These are phyloP conservation scores for Excoecaria cochinchinensis DNA, from an alignment of 345 rosid species.

Conservation along the genomic window DNA sequence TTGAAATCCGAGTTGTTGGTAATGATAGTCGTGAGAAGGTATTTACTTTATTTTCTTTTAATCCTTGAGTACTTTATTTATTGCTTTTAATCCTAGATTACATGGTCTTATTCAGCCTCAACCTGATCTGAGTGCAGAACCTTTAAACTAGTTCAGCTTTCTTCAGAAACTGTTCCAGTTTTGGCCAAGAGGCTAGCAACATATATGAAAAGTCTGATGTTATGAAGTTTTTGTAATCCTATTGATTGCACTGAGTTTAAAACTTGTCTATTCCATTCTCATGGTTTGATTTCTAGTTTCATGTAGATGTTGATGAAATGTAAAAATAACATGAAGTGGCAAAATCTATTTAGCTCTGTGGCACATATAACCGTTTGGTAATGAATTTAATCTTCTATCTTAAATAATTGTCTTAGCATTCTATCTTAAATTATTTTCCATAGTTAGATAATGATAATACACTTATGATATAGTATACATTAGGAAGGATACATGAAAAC, in stretches of 20 bases:
- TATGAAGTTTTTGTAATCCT: background rate
- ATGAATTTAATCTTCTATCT: no score
- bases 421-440: no score
- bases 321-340: background rate
- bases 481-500: no score
- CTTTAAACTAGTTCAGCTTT: background rate
- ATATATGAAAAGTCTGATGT: background rate
- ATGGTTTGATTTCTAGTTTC: background rate
- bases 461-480: no score
- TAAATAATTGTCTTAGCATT: no score
- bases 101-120: background rate
- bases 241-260: background rate
- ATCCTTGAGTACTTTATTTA: background rate
- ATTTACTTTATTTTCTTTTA: constrained; percentile 18
- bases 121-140: constrained; percentile 3
- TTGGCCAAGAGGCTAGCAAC: background rate
- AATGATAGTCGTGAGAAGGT: constrained; percentile 99
- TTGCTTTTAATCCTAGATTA: no score
- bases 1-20: constrained; percentile 93
- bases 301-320: background rate
- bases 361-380: no score
- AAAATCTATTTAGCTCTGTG: background rate
- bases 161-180: background rate
- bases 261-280: background rate
- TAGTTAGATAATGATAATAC: no score